A percentile compares a stretch with the other conserved stretches of the same genome.
Evolutionary conservation across 805 yeast species (phyloP).

Genomic region (Metschnikowia sp.): DNA sequence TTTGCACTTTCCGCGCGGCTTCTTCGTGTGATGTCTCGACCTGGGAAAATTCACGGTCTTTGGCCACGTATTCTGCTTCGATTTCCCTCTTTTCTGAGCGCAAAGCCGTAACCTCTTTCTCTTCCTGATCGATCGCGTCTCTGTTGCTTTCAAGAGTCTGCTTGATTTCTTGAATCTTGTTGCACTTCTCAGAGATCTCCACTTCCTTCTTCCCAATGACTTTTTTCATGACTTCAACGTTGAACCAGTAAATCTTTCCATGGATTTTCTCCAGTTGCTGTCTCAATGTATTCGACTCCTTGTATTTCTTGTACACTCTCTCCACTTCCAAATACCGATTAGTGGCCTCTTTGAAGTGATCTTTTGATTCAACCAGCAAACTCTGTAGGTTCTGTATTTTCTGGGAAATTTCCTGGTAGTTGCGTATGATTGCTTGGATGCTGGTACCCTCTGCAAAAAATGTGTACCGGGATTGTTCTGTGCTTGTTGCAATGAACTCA

Average conservation of each 20-base stretch:
- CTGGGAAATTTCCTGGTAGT: constrained; percentile 36
- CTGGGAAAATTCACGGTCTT: neutral
- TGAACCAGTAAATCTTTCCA: constrained; percentile 43
- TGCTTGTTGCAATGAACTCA: constrained; percentile 75
- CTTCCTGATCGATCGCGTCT: neutral
- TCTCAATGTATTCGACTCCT: constrained; percentile 33
- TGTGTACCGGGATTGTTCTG: constrained; percentile 67
- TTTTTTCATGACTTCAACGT: constrained; percentile 30
- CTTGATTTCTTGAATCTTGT: constrained; percentile 17
- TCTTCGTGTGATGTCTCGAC: constrained; percentile 10
- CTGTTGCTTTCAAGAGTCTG: constrained; percentile 19
- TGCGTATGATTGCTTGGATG: constrained; percentile 60
- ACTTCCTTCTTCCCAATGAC: constrained; percentile 20
- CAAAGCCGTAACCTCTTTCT: neutral
- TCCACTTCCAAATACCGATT: constrained; percentile 28
- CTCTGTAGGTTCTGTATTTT: constrained; percentile 29
- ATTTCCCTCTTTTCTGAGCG: neutral
- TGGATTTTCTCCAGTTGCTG: constrained; percentile 30
- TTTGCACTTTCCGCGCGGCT: constrained; percentile 9
- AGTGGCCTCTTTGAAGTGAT: constrained; percentile 24
- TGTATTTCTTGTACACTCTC: constrained; percentile 31
- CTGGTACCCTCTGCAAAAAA: constrained; percentile 80
- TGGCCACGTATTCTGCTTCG: neutral
- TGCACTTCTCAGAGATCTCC: constrained; percentile 12
- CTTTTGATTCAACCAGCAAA: constrained; percentile 25